These are phyloP conservation scores for Suhomyces yuchorum DNA, from an alignment of 1,139 yeast genomes.

Conservation along the genomic window DNA sequence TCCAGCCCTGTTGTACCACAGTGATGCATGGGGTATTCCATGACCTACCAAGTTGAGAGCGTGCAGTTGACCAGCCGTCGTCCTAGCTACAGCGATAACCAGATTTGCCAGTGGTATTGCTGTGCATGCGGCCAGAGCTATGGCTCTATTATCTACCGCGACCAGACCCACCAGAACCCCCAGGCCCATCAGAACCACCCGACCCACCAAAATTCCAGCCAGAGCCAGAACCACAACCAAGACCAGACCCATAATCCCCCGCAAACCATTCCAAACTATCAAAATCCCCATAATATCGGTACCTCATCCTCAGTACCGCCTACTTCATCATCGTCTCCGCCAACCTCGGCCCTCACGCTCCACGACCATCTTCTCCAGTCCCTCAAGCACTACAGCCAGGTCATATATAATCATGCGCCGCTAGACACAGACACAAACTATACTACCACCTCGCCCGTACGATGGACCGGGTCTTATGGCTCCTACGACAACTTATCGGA, in stretches of 20 bases:
- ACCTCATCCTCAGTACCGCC: not conserved
- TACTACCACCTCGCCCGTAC: constrained; percentile 5
- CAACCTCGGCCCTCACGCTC: constrained; percentile 5
- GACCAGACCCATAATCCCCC: not conserved
- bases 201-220: not conserved
- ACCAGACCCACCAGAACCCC: not conserved
- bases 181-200: not conserved
- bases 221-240: not conserved
- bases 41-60: constrained; percentile 9
- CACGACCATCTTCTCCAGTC: constrained; percentile 18
- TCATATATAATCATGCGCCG: constrained; percentile 21
- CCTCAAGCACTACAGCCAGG: constrained; percentile 34
- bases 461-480: not conserved
- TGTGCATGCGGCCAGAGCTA: constrained; percentile 55
- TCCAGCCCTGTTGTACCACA: constrained; percentile 1
- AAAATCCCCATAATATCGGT: not conserved
- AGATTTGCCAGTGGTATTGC: constrained; percentile 56
- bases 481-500: not conserved
- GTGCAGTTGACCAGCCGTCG: constrained; percentile 3
- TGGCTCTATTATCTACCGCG: constrained; percentile 42
- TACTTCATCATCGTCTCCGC: not conserved
- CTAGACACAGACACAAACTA: constrained; percentile 3
- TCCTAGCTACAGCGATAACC: constrained; percentile 24
- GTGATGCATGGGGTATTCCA: constrained; percentile 10
- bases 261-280: not conserved